Percentiles rank a stretch among this genome's conserved stretches.
phyloP scores from a whole-genome alignment of 345 rosid genomes.

The Sonneratia caseolaris region DNA sequence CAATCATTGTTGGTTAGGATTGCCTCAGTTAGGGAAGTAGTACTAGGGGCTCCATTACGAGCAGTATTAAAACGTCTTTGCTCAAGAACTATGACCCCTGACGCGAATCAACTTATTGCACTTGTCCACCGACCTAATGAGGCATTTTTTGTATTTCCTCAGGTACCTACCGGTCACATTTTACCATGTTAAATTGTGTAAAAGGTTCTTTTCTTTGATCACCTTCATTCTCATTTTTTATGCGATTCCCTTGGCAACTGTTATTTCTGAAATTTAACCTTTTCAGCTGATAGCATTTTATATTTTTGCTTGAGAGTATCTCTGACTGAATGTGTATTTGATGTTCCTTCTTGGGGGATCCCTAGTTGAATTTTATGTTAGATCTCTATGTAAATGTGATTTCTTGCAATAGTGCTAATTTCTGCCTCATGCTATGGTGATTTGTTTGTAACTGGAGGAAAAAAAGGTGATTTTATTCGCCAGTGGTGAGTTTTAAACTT shows the following conservation, averaged over 20 bases:
- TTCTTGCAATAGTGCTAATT: not conserved
- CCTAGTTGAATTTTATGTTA: not conserved
- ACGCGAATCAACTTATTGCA: slow-evolving; percentile 50
- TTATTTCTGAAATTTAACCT: not conserved
- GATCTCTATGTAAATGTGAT: not conserved
- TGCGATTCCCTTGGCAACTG: not conserved
- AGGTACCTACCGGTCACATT: slow-evolving; percentile 38
- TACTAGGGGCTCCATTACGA: slow-evolving; percentile 83
- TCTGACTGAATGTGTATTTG: not conserved
- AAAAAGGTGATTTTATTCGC: not conserved
- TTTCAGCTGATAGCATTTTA: not conserved
- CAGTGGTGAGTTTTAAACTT: not conserved
- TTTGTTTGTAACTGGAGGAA: not conserved
- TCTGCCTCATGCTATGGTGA: not conserved
- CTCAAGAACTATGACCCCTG: slow-evolving; percentile 58
- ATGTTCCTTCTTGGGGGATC: not conserved
- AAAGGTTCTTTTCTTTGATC: not conserved
- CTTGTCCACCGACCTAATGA: slow-evolving; percentile 91
- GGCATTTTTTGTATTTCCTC: slow-evolving; percentile 75
- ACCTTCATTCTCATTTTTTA: not conserved
- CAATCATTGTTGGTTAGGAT: slow-evolving; percentile 52
- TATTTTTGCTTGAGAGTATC: not conserved
- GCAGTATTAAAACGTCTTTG: slow-evolving; percentile 61
- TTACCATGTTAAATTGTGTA: not conserved
- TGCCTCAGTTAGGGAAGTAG: slow-evolving; percentile 89